Base-by-base conservation (phyloP, 179 eudicot species). In the Carnegiea gigantea region DNA sequence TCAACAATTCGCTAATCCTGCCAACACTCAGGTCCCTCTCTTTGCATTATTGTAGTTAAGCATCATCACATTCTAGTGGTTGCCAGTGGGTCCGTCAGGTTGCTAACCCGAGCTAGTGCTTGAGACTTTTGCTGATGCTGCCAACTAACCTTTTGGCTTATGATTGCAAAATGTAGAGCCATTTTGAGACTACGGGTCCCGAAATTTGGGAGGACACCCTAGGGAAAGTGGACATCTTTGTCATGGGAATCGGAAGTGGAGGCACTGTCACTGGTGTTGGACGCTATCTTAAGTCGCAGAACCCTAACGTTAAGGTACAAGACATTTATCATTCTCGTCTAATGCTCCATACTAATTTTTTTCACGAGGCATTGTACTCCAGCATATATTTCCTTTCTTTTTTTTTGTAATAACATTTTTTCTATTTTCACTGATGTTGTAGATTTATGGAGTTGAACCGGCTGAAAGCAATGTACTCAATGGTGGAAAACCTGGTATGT, bases 171-270 rank as follows among this genome's bases (percentile, higher is more conserved):
- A 80, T 67, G 40, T 79, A 95, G 98, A 90, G 88, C 75, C 99
- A 95, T 85, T 95, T 90, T 88, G 97, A 95, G 88, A 94, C 99
- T 7, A 95, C 99, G 30, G 99, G 99, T 68, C 99, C 99, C 26
- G 99, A 95, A 85, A 94, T 95, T 59, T 95, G 99, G 99, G 93
- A 94, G 84, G 99, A 95, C 23, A 94, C 95, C 7, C 85, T 88
- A 73, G 99, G 98, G 40, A 84, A 95, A 77, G 96, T 95, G 21
- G 99, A 95, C 80, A 95, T 95, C 77, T 95, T 95, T 80, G 87
- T 95, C 53, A 95, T 95, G 99, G 99, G 99, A 80, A 95, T 94
- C 28, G 99, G 99, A 23, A 95, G 99, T 81, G 99, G 98, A 57
- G 98, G 98, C 78, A 93, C 98, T 8, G 97, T 93, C 15, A 81